These are phyloP conservation scores for Fusarium sublunatum DNA, from an alignment of 2,329 filamentous ascomycete genomes.

Conservation along the genomic window DNA sequence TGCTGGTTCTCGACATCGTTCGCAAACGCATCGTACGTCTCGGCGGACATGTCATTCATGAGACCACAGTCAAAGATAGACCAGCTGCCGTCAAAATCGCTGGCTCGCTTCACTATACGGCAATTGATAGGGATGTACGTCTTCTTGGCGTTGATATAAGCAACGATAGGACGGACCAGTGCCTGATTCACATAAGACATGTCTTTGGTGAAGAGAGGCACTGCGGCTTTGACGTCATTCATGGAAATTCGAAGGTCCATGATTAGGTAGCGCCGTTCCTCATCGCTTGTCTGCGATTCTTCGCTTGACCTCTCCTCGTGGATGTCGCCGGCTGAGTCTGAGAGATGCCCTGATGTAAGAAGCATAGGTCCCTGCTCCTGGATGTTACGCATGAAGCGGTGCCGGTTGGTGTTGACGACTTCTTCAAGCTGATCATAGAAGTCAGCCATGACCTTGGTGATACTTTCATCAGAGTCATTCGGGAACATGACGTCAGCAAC, in stretches of 20 bases:
- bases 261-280: constrained; percentile 83
- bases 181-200: constrained; percentile 97
- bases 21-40: constrained; percentile 95
- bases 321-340: constrained; percentile 44
- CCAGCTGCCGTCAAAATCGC: constrained; percentile 96
- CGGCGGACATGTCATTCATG: constrained; percentile 91
- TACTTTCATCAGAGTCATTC: constrained; percentile 84
- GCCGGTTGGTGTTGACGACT: constrained; percentile 82
- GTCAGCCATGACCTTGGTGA: constrained; percentile 95
- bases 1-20: constrained; percentile 91
- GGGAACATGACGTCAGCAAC: constrained; percentile 96
- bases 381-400: constrained; percentile 68
- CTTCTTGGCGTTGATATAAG: constrained; percentile 95
- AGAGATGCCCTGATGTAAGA: constrained; percentile 50
- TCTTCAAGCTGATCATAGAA: constrained; percentile 97
- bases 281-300: constrained; percentile 49
- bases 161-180: constrained; percentile 93
- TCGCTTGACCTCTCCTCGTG: constrained; percentile 14
- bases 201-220: constrained; percentile 91
- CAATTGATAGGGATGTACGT: constrained; percentile 97
- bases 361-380: constrained; percentile 45
- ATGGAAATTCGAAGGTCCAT: constrained; percentile 96
- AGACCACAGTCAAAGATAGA: constrained; percentile 92
- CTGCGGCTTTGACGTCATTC: constrained; percentile 92
- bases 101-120: constrained; percentile 87